phyloP scores from a whole-genome alignment of 768 basidiomycete species.

The Boletus pseudopeckii region DNA sequence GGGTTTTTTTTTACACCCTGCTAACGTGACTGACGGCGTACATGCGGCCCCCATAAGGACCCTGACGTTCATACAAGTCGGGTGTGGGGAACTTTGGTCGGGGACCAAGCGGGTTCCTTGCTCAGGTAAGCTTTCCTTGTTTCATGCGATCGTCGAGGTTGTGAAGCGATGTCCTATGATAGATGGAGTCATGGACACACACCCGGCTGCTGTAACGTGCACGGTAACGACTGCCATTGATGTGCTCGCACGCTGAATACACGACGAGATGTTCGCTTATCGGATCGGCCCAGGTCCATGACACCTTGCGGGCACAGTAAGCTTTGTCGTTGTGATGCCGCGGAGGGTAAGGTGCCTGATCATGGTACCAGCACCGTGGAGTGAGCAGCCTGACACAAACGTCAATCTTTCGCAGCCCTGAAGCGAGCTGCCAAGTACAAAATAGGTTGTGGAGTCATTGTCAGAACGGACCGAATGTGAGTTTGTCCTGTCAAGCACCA shows the following conservation, averaged over 20 bases:
- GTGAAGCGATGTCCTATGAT: neutral
- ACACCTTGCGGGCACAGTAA: neutral
- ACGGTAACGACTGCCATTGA: neutral
- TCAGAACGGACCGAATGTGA: slow-evolving; percentile 15
- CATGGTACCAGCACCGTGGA: slow-evolving; percentile 26
- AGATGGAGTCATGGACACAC: neutral
- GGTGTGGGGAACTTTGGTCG: slow-evolving; percentile 1
- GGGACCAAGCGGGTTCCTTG: neutral
- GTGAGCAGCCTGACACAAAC: slow-evolving; percentile 13
- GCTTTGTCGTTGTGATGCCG: slow-evolving; percentile 16
- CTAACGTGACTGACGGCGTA: slow-evolving; percentile 19
- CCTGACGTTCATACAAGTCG: neutral
- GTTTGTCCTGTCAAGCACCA: slow-evolving; percentile 12
- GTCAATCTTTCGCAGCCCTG: slow-evolving; percentile 24
- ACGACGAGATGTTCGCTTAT: neutral
- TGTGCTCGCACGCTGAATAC: neutral
- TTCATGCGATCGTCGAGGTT: slow-evolving; percentile 1
- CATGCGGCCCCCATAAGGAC: neutral
- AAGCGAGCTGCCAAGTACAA: slow-evolving; percentile 1
- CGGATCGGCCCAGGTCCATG: slow-evolving; percentile 7
- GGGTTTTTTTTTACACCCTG: neutral
- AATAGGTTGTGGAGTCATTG: slow-evolving; percentile 3
- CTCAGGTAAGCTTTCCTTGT: neutral
- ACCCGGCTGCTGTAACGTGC: neutral
- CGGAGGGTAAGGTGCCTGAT: slow-evolving; percentile 16